phyloP scores from a whole-genome alignment of 345 rosid species.

The Triadica sebifera region DNA sequence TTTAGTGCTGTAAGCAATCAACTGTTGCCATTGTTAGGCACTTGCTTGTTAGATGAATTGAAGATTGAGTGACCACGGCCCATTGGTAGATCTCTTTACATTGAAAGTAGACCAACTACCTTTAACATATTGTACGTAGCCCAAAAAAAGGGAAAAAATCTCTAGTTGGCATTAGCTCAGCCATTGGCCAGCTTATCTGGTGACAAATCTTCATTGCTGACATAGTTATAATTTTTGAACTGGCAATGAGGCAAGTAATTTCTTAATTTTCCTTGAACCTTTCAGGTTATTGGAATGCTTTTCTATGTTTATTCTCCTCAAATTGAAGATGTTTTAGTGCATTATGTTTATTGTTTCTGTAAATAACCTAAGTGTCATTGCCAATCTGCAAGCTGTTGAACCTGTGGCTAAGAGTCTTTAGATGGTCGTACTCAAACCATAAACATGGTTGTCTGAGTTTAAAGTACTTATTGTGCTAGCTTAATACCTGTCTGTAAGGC shows the following conservation, averaged over 20 bases:
- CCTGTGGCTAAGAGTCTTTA: background rate
- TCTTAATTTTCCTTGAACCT: background rate
- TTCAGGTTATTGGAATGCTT: background rate
- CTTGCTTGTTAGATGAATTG: background rate
- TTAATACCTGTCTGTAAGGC: background rate
- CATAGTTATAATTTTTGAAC: background rate
- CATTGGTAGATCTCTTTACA: background rate
- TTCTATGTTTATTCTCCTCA: too few species aligned
- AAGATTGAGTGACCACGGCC: background rate
- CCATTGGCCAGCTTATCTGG: background rate
- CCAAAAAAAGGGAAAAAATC: background rate
- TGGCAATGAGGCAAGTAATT: background rate
- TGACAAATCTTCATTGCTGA: background rate
- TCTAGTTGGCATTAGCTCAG: background rate
- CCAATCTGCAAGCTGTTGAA: background rate
- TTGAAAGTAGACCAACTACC: background rate
- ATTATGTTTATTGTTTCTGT: background rate
- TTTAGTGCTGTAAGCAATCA: background rate
- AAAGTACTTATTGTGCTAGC: background rate
- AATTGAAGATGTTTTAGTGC: background rate
- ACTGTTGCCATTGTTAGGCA: background rate
- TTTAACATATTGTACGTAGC: background rate
- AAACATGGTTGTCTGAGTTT: background rate
- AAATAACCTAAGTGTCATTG: background rate
- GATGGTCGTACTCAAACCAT: too few species aligned